These are phyloP conservation scores for Emmonsia crescens DNA, from an alignment of 2,329 filamentous ascomycete species.

Conservation along the genomic window DNA sequence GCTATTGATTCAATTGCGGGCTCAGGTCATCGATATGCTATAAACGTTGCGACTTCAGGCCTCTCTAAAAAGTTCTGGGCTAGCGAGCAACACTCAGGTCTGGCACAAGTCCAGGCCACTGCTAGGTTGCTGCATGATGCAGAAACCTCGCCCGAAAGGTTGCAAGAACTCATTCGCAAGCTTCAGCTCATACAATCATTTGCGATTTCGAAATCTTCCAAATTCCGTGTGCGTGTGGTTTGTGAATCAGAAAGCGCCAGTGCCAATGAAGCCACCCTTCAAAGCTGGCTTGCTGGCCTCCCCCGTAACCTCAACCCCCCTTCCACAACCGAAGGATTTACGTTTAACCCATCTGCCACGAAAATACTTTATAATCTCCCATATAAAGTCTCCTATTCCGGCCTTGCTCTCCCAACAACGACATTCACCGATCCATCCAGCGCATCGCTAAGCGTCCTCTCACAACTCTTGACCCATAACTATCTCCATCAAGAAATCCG, in stretches of 20 bases:
- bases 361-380: slow-evolving; percentile 89
- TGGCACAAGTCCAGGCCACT: slow-evolving; percentile 79
- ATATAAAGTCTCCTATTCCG: slow-evolving; percentile 95
- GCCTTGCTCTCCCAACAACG: slow-evolving; percentile 67
- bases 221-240: slow-evolving; percentile 70
- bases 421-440: slow-evolving; percentile 67
- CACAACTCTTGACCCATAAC: slow-evolving; percentile 90
- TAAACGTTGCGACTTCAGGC: slow-evolving; percentile 70
- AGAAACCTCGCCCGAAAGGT: slow-evolving; percentile 55
- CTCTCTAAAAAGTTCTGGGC: slow-evolving; percentile 62
- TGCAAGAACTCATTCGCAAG: slow-evolving; percentile 67
- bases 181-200: slow-evolving; percentile 76
- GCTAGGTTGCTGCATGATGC: slow-evolving; percentile 60
- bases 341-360: slow-evolving; percentile 30
- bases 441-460: slow-evolving; percentile 75
- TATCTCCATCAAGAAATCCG: slow-evolving; percentile 95
- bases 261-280: slow-evolving; percentile 59
- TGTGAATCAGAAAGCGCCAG: slow-evolving; percentile 65
- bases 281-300: slow-evolving; percentile 57
- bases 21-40: slow-evolving; percentile 77
- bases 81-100: slow-evolving; percentile 75
- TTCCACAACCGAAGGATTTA: slow-evolving; percentile 7
- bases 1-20: slow-evolving; percentile 87
- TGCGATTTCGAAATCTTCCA: slow-evolving; percentile 56
- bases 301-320: slow-evolving; percentile 37